Evolutionary conservation across 139 green algal genomes (phyloP).

Genomic region (Tetradesmus obliquus): DNA sequence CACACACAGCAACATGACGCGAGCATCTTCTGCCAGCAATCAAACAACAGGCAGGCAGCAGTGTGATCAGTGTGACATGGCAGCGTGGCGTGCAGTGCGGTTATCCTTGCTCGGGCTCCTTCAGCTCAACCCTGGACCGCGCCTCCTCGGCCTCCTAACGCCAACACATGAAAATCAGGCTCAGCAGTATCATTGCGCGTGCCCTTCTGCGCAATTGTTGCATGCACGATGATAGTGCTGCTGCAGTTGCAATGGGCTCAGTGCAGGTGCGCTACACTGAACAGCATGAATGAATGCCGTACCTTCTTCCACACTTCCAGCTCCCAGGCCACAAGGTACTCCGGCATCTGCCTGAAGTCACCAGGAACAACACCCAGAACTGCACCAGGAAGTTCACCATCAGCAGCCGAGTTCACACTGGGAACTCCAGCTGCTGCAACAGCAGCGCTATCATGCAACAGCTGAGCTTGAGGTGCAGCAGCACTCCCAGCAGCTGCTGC

Average conservation of each 20-base stretch:
- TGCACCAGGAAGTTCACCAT: not conserved
- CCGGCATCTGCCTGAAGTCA: conserved; percentile 42
- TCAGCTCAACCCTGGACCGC: conserved; percentile 53
- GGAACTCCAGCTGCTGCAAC: not conserved
- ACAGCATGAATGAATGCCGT: too few species aligned
- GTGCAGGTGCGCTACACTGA: too few species aligned
- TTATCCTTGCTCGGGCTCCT: conserved; percentile 64
- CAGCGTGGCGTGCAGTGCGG: too few species aligned
- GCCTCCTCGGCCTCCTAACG: conserved; percentile 57
- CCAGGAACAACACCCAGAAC: not conserved
- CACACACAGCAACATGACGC: too few species aligned
- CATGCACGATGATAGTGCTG: too few species aligned
- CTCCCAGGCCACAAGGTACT: conserved; percentile 71
- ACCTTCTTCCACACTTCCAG: conserved; percentile 78
- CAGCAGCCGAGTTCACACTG: not conserved
- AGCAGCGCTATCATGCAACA: not conserved
- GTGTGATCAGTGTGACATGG: too few species aligned
- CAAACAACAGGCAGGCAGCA: too few species aligned
- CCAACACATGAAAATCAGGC: too few species aligned
- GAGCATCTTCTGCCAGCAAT: too few species aligned
- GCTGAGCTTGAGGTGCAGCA: not conserved
- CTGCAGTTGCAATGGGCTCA: too few species aligned
- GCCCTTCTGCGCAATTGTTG: too few species aligned
- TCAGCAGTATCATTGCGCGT: too few species aligned
- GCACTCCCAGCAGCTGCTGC: not conserved